Evolutionary conservation across 75 land plant species (phyloP).

Genomic region (Cupressus sempervirens): DNA sequence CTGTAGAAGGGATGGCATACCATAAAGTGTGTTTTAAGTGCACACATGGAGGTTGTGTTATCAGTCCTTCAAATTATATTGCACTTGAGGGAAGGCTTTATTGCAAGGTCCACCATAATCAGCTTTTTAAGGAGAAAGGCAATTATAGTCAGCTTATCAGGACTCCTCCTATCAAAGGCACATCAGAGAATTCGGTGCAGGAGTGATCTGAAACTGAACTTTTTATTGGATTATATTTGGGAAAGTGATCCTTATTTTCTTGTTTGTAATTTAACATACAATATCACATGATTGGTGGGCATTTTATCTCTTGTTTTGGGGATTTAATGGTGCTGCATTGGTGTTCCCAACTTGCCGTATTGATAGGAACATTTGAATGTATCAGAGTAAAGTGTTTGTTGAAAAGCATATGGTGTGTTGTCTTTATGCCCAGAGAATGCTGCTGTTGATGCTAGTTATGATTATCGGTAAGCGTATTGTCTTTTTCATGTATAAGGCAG

Average conservation of each 20-base stretch:
- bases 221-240: neutral
- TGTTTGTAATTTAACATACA: neutral
- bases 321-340: neutral
- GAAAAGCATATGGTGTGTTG: neutral
- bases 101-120: conserved; percentile 85
- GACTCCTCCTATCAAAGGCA: conserved; percentile 21
- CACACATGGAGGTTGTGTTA: conserved; percentile 79
- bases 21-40: conserved; percentile 89
- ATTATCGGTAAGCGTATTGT: neutral
- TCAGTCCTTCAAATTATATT: conserved; percentile 89
- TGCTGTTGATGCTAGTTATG: conserved; percentile 3
- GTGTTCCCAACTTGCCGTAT: neutral
- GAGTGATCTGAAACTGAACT: neutral
- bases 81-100: conserved; percentile 83
- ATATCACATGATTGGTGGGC: conserved; percentile 9
- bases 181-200: neutral
- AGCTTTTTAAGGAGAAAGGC: conserved; percentile 86
- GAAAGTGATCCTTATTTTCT: neutral
- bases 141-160: conserved; percentile 76
- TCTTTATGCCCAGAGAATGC: neutral
- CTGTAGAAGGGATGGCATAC: conserved; percentile 76
- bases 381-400: neutral
- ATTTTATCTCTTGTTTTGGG: neutral
- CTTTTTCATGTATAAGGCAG: neutral
- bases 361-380: conserved; percentile 4